Conservation (phyloP, 2,329 filamentous ascomycete genomes). For the Colletotrichum coccodes region DNA sequence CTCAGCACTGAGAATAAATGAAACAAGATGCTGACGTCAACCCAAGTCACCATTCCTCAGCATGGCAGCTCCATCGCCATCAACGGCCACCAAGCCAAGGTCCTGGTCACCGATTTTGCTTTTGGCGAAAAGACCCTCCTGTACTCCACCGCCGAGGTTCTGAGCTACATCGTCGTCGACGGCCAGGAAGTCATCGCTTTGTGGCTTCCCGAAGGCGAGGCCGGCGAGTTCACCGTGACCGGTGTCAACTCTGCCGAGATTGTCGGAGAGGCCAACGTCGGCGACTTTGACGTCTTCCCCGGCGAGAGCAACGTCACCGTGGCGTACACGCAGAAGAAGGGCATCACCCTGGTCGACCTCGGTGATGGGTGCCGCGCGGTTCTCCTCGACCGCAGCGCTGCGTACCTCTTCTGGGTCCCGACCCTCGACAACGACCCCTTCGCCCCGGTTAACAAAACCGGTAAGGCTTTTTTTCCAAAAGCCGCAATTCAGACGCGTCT, state of each 20-base stretch:
- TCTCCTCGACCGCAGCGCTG: constrained; percentile 62
- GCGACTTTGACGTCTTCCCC: constrained; percentile 51
- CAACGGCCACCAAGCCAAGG: constrained; percentile 70
- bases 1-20: fast-evolving
- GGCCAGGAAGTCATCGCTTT: constrained; percentile 58
- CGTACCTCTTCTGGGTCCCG: constrained; percentile 68
- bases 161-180: constrained; percentile 61
- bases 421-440: constrained; percentile 57
- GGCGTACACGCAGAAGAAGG: constrained; percentile 59
- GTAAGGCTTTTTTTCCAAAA: constrained; percentile 41
- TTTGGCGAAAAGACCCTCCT: constrained; percentile 62
- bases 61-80: constrained; percentile 59
- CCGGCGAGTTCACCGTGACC: constrained; percentile 62
- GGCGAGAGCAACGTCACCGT: constrained; percentile 53
- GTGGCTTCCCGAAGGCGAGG: constrained; percentile 64
- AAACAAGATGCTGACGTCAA: not conserved
- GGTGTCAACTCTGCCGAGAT: constrained; percentile 41
- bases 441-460: constrained; percentile 54
- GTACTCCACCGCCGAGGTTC: constrained; percentile 65
- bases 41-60: constrained; percentile 60
- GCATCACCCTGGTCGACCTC: constrained; percentile 57
- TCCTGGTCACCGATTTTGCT: constrained; percentile 68
- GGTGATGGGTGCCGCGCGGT: constrained; percentile 59
- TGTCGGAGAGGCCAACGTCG: constrained; percentile 49
- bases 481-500: not conserved